Base-by-base conservation (phyloP, 2,329 filamentous ascomycete genomes). In the Teratosphaeriaceae sp. region DNA sequence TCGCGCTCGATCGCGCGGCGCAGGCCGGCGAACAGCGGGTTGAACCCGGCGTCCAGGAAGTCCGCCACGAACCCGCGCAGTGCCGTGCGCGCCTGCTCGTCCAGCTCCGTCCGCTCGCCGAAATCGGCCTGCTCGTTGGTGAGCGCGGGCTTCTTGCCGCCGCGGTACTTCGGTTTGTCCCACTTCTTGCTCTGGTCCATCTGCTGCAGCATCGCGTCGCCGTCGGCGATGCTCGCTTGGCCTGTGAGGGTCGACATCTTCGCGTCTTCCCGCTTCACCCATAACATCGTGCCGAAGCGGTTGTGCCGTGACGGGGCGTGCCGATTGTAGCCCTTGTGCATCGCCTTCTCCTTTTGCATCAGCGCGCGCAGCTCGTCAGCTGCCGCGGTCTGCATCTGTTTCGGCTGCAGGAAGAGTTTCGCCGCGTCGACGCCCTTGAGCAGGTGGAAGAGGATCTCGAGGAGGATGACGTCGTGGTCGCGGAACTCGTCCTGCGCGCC, bases 241-340 rank as follows among this genome's bases (percentile, higher is more conserved):
- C 92, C 92, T 0, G 88, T 89, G 1, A 98, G 76, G 0, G 89
- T 88, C 0, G 86, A 84, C 55, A 92, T 78, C 57, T 89, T 89
- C 39, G 84, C 81, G 53, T 89, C 84, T 38, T 88, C 85, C 43
- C 89, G 75, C 67, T 94, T 88, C 27, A 98, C 80, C 89, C 90
- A 97, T 24, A 96, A 81, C 86, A 97, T 97, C 9, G 89, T 94
- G 2, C 92, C 92, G 58, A 97, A 98, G 24, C 92, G 79, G 54
- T 89, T 94, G 64, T 98, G 92, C 37, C 92, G 75, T 2, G 88
- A 89, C 0, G 89, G 86, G 2, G 85, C 85, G 58, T 82, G 82
- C 53, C 81, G 83, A 42, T 84, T 83, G 55, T 88, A 84, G 38
- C 83, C 77, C 54, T 83, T 80, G 42, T 87, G 73, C 80, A 94